Base-by-base conservation (phyloP, 768 basidiomycete genomes). In the Udeniomyces megalosporus region DNA sequence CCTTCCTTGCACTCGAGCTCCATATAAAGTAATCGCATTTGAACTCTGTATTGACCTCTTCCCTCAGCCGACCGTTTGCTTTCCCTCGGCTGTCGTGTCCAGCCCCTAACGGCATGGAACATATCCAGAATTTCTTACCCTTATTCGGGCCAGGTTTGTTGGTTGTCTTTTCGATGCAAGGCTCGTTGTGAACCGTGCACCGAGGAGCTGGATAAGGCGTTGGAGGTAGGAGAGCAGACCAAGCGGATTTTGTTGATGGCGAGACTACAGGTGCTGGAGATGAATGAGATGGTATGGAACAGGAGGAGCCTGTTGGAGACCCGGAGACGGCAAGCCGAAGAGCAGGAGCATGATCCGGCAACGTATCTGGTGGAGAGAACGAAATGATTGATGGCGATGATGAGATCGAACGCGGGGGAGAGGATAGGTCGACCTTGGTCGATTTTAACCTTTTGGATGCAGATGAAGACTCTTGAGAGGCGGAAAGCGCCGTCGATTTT, bases 101-200 rank as follows among this genome's bases (percentile, higher is more conserved):
- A 1, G 62, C 56, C 2, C 62, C 62, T 15, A 58, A 56, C 5
- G 62, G 62, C 58, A 58, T 44, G 5, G 62, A 45, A 24, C 62
- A 63, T 1, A 63, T 29, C 54, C 42, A 63, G 55, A 63, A 63
- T 7, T 24, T 28, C 28, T 63, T 63, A 10, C 62, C 62, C 50
- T 63, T 63, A 42, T 50, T 61, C 42, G 48, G 34, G 7, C 4
- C 48, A 14, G 26, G n/a, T n/a, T n/a, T 22, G n/a, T 28, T 51
- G 4, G 56, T 54, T 34, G 62, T 63, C 26, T 49, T 55, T 31
- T 58, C 56, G 7, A 63, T 46, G 26, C 62, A 63, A n/a, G 29
- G 22, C 11, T 26, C 62, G 12, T 47, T 38, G 35, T 63, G 62
- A 1, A 63, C 62, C 8, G n/a, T 34, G 47, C 62, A 63, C 50